phyloP scores from a whole-genome alignment of 441 rosid species.

The Sinapis alba region DNA sequence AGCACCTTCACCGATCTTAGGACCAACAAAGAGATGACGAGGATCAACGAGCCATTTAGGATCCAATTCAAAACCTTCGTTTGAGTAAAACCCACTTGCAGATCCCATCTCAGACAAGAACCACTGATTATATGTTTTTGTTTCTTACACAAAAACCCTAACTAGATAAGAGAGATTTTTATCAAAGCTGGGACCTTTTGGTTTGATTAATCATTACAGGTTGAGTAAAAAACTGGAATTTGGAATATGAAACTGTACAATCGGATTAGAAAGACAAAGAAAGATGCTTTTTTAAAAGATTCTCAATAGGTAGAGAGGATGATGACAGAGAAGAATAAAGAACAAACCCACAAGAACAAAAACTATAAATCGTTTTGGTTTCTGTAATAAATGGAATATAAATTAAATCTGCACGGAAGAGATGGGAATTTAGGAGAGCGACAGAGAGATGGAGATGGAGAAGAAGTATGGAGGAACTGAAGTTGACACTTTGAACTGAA shows the following conservation, averaged over 20 bases:
- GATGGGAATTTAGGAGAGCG: constrained; percentile 21
- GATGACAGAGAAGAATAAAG: constrained; percentile 42
- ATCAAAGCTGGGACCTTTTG: constrained; percentile 27
- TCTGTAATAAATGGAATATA: constrained; percentile 12
- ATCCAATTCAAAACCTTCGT: constrained; percentile 69
- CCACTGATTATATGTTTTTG: background rate
- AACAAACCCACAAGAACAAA: constrained; percentile 44
- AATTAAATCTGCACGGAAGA: constrained; percentile 2
- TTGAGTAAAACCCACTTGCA: constrained; percentile 62
- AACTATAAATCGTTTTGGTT: constrained; percentile 16
- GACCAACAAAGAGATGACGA: constrained; percentile 88
- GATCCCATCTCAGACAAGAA: constrained; percentile 66
- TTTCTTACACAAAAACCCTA: constrained; percentile 28
- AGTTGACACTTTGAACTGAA: constrained; percentile 39
- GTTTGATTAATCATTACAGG: constrained; percentile 31
- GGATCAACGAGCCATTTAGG: constrained; percentile 86
- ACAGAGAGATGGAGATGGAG: constrained; percentile 5
- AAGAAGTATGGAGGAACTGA: constrained; percentile 34
- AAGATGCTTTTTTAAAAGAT: constrained; percentile 32
- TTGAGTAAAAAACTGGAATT: background rate
- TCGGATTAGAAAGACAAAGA: background rate
- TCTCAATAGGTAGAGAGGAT: constrained; percentile 29
- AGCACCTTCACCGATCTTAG: constrained; percentile 97
- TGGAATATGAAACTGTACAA: constrained; percentile 30
- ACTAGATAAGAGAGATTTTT: constrained; percentile 29